A percentile compares a stretch with the other conserved stretches of the same genome.
phyloP scores from a whole-genome alignment of 805 yeast genomes.

The Saccharomycopsis guyanensis region DNA sequence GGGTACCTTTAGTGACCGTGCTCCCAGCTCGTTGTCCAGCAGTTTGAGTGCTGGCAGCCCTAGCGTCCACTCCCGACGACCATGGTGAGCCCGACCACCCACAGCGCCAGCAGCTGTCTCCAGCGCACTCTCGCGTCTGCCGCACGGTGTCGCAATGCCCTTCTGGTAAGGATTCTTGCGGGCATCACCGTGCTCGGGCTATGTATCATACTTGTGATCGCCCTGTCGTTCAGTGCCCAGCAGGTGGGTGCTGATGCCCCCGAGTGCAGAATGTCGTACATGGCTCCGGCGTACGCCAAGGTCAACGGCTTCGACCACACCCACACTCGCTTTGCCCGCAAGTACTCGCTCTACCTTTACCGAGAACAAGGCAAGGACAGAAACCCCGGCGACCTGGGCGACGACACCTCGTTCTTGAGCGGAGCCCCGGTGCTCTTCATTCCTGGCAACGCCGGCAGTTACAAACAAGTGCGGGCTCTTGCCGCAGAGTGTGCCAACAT shows the following conservation, averaged over 20 bases:
- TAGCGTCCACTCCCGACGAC: no score
- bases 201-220: conserved; percentile 24
- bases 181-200: conserved; percentile 6
- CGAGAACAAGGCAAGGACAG: conserved; percentile 71
- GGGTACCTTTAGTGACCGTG: no score
- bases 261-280: conserved; percentile 60
- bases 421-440: conserved; percentile 90
- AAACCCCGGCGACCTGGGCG: conserved; percentile 37
- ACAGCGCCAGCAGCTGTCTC: neutral
- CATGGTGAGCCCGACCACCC: no score
- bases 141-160: neutral
- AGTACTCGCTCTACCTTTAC: conserved; percentile 79
- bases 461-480: conserved; percentile 81
- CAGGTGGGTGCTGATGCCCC: conserved; percentile 41
- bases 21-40: no score
- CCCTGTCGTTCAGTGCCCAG: conserved; percentile 25
- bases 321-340: conserved; percentile 64
- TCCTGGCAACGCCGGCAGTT: conserved; percentile 97
- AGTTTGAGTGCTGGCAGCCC: no score
- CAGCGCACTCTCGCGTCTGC: neutral
- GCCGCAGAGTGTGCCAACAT: conserved; percentile 70
- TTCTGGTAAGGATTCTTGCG: conserved; percentile 5
- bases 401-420: conserved; percentile 30
- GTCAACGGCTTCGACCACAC: conserved; percentile 64
- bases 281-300: conserved; percentile 80